Conservation (phyloP, 2,329 filamentous ascomycete genomes). For the Cladosporium colombiae region DNA sequence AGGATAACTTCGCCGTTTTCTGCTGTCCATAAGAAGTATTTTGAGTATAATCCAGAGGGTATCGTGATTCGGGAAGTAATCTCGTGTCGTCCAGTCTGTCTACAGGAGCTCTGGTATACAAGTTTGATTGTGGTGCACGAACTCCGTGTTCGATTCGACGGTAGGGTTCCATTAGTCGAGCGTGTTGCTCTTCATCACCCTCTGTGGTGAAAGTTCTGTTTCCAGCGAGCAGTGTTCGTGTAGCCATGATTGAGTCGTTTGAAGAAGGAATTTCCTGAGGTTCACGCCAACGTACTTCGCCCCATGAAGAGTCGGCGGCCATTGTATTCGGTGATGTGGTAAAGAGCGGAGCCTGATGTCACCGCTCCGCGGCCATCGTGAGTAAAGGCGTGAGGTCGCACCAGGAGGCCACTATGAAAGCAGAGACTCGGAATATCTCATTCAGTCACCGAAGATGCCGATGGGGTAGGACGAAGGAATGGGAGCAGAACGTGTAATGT, state of each 20-base stretch:
- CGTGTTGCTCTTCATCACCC: neutral
- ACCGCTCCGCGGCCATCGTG: slow-evolving; percentile 4
- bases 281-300: slow-evolving; percentile 17
- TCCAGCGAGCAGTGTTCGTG: neutral
- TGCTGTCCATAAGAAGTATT: neutral
- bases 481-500: neutral
- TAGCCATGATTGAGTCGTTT: neutral
- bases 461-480: neutral
- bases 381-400: neutral
- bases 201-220: neutral
- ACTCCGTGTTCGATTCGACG: neutral
- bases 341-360: neutral
- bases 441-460: neutral
- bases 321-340: neutral
- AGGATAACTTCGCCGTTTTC: neutral
- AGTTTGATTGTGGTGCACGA: neutral
- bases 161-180: neutral
- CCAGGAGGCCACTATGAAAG: neutral
- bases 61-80: neutral
- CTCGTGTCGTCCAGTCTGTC: neutral
- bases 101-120: neutral
- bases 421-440: neutral
- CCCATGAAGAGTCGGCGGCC: slow-evolving; percentile 9
- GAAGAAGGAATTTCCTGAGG: neutral
- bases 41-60: neutral